These are phyloP conservation scores for Ophiostoma sp. DNA, from an alignment of 2,329 filamentous ascomycete species.

Conservation along the genomic window DNA sequence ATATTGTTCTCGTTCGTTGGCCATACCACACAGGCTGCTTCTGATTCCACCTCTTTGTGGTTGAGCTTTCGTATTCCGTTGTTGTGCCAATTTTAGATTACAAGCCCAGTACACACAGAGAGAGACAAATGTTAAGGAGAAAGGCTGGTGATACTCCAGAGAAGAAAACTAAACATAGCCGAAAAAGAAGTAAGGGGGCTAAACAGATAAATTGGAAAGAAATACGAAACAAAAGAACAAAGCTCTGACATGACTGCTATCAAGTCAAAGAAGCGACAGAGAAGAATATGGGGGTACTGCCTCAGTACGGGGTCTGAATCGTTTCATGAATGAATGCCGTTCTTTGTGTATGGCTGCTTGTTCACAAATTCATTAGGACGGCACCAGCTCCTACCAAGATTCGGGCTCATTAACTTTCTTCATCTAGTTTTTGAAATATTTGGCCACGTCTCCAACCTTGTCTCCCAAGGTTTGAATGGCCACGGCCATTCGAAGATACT, in stretches of 20 bases:
- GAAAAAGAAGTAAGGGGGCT: neutral
- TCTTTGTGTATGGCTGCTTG: neutral
- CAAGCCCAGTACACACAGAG: neutral
- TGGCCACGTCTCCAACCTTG: no score
- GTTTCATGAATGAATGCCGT: neutral
- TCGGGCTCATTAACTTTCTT: neutral
- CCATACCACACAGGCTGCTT: neutral
- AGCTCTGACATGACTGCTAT: neutral
- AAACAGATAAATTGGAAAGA: neutral
- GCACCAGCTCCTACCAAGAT: neutral
- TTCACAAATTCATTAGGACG: neutral
- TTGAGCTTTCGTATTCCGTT: neutral
- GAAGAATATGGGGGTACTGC: neutral
- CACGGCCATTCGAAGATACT: no score
- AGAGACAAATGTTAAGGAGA: neutral
- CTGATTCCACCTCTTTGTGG: conserved; percentile 1
- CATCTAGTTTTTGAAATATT: no score
- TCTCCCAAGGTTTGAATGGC: no score
- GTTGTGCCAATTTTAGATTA: neutral
- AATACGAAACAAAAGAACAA: neutral
- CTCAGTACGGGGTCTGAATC: neutral
- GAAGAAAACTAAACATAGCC: neutral
- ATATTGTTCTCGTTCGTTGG: neutral
- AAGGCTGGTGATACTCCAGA: neutral
- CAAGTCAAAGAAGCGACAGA: neutral